These are phyloP conservation scores for Earliella scabrosa DNA, from an alignment of 1,284 basidiomycete species.

Conservation along the genomic window DNA sequence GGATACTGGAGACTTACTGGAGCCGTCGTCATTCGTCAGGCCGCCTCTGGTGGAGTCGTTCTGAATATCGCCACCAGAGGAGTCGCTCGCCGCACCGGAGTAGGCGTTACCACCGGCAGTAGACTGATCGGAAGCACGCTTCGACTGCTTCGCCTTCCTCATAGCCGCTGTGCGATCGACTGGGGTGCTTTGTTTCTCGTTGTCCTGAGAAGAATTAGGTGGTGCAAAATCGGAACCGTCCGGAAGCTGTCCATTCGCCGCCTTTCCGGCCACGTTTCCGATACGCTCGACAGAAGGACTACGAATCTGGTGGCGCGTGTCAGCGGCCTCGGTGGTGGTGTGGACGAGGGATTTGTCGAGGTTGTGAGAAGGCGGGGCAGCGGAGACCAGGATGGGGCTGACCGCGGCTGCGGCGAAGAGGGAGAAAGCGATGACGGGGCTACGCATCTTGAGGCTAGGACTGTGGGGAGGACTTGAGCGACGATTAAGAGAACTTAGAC, in stretches of 20 bases:
- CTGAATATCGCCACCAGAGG: conserved; percentile 27
- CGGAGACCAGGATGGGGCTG: conserved; percentile 35
- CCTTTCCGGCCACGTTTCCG: no score
- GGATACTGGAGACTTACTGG: conserved; percentile 23
- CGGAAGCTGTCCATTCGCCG: no score
- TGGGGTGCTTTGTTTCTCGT: neutral
- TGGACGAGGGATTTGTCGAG: conserved; percentile 16
- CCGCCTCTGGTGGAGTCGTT: conserved; percentile 16
- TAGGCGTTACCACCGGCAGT: conserved; percentile 34
- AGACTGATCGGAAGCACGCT: conserved; percentile 19
- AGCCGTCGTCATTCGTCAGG: conserved; percentile 15
- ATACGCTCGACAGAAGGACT: no score
- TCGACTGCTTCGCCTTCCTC: conserved; percentile 17
- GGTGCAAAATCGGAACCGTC: no score
- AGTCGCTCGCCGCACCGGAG: conserved; percentile 29
- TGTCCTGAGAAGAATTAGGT: neutral
- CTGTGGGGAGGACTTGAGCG: conserved; percentile 24
- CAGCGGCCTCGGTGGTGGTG: conserved; percentile 7
- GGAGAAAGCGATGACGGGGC: conserved; percentile 38
- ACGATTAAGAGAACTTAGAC: conserved; percentile 31
- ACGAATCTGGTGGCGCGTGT: conserved; percentile 6
- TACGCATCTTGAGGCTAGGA: conserved; percentile 34
- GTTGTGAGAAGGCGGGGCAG: conserved; percentile 30
- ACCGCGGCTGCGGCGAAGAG: conserved; percentile 36
- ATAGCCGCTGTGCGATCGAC: conserved; percentile 14